Evolutionary conservation across 2,329 filamentous ascomycete genomes (phyloP), one percentile per base, ranked within the genome.

Genomic region (Alternaria rosae): DNA sequence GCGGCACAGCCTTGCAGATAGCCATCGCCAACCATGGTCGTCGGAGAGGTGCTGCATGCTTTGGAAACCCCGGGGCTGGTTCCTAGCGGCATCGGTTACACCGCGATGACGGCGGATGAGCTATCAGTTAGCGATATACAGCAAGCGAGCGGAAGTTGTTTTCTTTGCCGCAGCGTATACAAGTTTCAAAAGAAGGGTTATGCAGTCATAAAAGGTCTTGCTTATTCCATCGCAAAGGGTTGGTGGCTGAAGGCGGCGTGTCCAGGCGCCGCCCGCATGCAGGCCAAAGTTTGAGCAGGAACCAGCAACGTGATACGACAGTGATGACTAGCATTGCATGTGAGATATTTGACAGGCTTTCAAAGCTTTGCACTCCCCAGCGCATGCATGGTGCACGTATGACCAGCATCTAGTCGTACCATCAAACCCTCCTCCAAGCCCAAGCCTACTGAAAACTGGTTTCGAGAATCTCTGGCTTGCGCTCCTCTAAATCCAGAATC

Each of bases 401-500:
- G 41, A 48, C 47, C 23, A 28, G 32, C 32, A 9, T 17, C 5
- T 12, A 23, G 28, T 23, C 20, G 13, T 38, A 23, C 28, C 28
- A 21, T 13, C 47, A 5, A 23, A 23, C n/a, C 43, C 53, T 51
- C 41, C 30, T 38, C 35, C 2, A 38, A 12, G 50, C 61, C 35
- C 2, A 38, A 12, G 50, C 61, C 67, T 64, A 76, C 70, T 84
- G 82, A 57, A 82, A 85, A 69, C 80, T 83, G 61, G 76, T 74
- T 60, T 70, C 64, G 65, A 85, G 62, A 28, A 85, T 69, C 20
- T 75, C 72, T 32, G 82, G 82, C 75, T 81, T 83, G 61, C 82
- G 74, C 15, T 77, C 70, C 61, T 81, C 77, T 38, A 85, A 66
- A 59, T 84, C 80, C 25, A 85, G 57, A 23, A 85, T 80, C 80